These are phyloP conservation scores for Ilex asprella DNA, from an alignment of 257 asterid species.

Conservation along the genomic window DNA sequence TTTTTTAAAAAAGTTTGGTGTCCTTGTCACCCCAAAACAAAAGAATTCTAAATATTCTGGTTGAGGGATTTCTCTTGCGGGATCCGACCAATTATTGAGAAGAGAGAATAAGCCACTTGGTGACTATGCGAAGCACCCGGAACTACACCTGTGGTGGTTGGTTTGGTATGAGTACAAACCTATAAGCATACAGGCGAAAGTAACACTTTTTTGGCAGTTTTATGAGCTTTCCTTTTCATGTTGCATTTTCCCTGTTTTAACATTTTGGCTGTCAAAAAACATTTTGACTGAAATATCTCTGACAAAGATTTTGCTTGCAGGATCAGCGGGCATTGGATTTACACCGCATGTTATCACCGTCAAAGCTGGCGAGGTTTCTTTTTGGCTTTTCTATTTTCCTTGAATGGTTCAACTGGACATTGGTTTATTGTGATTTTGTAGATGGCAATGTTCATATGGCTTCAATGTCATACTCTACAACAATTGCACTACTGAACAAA, in stretches of 20 bases:
- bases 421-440: background rate
- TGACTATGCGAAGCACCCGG: too few relatives aligned
- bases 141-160: too few relatives aligned
- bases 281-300: background rate
- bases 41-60: too few relatives aligned
- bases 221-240: conserved; percentile 1
- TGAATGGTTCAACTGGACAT: background rate
- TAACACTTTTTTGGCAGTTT: background rate
- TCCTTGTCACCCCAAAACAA: too few relatives aligned
- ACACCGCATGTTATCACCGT: conserved; percentile 22
- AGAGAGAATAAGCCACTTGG: too few relatives aligned
- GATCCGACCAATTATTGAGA: too few relatives aligned
- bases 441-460: background rate
- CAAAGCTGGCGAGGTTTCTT: too few relatives aligned
- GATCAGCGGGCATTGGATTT: conserved; percentile 41
- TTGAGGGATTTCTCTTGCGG: too few relatives aligned
- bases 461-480: conserved; percentile 1
- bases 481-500: too few relatives aligned
- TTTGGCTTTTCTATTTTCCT: background rate
- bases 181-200: too few relatives aligned
- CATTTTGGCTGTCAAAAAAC: background rate
- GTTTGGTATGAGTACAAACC: too few relatives aligned
- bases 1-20: too few relatives aligned
- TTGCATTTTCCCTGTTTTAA: background rate
- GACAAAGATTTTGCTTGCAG: conserved; percentile 16